A percentile compares a stretch with the other conserved stretches of the same genome.
phyloP scores from a whole-genome alignment of 2,329 filamentous ascomycete genomes.

The Diplocarpon mali region DNA sequence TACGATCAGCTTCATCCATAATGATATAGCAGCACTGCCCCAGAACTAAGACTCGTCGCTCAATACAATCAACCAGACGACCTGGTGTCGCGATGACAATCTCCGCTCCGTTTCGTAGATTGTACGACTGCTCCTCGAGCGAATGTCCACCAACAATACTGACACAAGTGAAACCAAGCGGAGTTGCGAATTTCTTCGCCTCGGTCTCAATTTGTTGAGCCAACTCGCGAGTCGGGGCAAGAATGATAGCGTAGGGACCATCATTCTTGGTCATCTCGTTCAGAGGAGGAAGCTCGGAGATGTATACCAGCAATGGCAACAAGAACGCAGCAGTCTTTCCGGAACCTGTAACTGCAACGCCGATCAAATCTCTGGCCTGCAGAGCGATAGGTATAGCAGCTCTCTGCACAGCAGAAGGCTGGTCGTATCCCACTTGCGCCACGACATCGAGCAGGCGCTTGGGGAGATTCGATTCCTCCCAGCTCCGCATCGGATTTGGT shows the following conservation, averaged over 20 bases:
- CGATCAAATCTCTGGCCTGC: slow-evolving; percentile 89
- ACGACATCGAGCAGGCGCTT: slow-evolving; percentile 70
- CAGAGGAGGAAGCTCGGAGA: slow-evolving; percentile 76
- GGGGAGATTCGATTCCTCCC: slow-evolving; percentile 77
- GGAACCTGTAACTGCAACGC: slow-evolving; percentile 94
- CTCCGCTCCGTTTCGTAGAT: slow-evolving; percentile 82
- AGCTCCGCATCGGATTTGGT: slow-evolving; percentile 92
- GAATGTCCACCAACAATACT: slow-evolving; percentile 97
- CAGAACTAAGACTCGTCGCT: slow-evolving; percentile 80
- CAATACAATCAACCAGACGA: slow-evolving; percentile 93
- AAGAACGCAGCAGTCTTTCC: slow-evolving; percentile 97
- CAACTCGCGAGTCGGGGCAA: slow-evolving; percentile 92
- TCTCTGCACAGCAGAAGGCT: slow-evolving; percentile 84
- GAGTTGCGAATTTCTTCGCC: slow-evolving; percentile 81
- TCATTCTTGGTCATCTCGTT: slow-evolving; percentile 83
- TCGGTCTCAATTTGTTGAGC: slow-evolving; percentile 96
- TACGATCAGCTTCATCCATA: slow-evolving; percentile 98
- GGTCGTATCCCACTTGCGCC: slow-evolving; percentile 74
- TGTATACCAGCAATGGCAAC: slow-evolving; percentile 86
- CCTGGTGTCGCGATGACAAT: slow-evolving; percentile 98
- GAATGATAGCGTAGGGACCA: slow-evolving; percentile 91
- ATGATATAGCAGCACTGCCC: slow-evolving; percentile 97
- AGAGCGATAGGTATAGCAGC: slow-evolving; percentile 92
- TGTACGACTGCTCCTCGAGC: slow-evolving; percentile 86
- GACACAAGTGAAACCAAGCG: slow-evolving; percentile 86